Conservation (phyloP, 2,329 filamentous ascomycete species). For the Rutstroemia sp. region DNA sequence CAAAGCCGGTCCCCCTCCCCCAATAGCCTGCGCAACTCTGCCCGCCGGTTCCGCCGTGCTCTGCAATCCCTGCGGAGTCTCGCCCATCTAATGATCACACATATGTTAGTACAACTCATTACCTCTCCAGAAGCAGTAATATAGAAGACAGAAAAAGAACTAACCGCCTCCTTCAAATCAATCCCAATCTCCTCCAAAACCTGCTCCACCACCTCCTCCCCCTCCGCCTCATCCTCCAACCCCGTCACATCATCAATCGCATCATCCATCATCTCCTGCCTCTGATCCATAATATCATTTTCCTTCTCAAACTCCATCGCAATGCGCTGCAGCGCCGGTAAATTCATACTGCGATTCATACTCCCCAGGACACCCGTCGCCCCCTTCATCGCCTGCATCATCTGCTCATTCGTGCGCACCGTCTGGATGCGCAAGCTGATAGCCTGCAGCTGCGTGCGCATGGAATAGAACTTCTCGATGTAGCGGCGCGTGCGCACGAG, state of each 20-base stretch:
- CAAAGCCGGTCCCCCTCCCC: constrained; percentile 53
- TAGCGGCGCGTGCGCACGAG: constrained; percentile 89
- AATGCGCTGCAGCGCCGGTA: constrained; percentile 89
- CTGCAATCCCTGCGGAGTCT: constrained; percentile 81
- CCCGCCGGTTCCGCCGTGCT: constrained; percentile 64
- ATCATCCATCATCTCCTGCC: constrained; percentile 99
- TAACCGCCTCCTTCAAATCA: constrained; percentile 80
- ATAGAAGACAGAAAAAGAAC: too few species aligned
- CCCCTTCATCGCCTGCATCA: constrained; percentile 99
- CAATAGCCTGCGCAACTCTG: constrained; percentile 76
- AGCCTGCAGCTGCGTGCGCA: constrained; percentile 94
- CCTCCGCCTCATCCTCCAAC: constrained; percentile 82
- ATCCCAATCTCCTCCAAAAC: constrained; percentile 95
- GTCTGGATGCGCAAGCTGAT: constrained; percentile 96
- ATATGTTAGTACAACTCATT: constrained; percentile 5
- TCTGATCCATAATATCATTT: constrained; percentile 98
- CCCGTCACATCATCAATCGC: constrained; percentile 96
- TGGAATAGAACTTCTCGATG: constrained; percentile 96
- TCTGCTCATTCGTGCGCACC: constrained; percentile 96
- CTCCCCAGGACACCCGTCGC: constrained; percentile 86
- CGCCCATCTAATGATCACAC: constrained; percentile 61
- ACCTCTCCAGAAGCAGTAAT: neutral
- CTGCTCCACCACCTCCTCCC: constrained; percentile 94
- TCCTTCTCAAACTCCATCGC: constrained; percentile 99
- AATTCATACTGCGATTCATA: constrained; percentile 98